Base-by-base conservation (phyloP, 2,329 filamentous ascomycete genomes). In the Chaetomium olivaceum region DNA sequence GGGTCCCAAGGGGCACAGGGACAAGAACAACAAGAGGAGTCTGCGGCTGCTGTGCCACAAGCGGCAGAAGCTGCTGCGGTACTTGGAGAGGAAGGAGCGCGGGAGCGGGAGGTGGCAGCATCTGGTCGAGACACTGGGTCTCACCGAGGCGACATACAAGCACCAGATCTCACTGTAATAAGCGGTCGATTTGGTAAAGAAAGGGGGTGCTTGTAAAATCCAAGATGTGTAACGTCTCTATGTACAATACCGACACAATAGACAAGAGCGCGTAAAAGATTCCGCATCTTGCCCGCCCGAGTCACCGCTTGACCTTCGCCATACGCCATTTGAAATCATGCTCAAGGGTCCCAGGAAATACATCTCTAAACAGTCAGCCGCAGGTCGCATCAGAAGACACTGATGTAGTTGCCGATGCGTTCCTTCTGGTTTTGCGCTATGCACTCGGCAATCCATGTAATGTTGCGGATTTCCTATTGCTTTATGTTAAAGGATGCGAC, bases 371-470 rank as follows among this genome's bases (percentile, higher is more conserved):
- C 54, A 58, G 63, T 36, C 25, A 29, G 8, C 57, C 57, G 48
- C 19, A 50, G 27, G 25, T 23, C 16, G 31, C 52, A 31, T 85
- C 80, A 97, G 80, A 99, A 97, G 68, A 98, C 95, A 80, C 93
- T 97, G 78, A 99, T 99, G 80, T 96, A 99, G 81, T 98, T 99
- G 73, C 92, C 91, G 77, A 99, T 98, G 76, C 95, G 88, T 80
- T 99, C 95, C 83, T 99, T 99, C 81, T 99, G 95, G 83, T 97
- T 97, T 81, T 99, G 95, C 63, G 95, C 95, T 85, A 99, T 99
- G 81, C 95, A 99, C 80, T 99, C 95, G 25, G 95, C 91, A 78
- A 99, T 99, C 95, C 95, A 99, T 60, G 95, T 98, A 75, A 99
- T 97, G 80, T 99, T 99, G 71, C 95, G 91, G 74, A 98, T 97